Base-by-base conservation (phyloP, 1,284 basidiomycete genomes). In the Boletellus sp. region DNA sequence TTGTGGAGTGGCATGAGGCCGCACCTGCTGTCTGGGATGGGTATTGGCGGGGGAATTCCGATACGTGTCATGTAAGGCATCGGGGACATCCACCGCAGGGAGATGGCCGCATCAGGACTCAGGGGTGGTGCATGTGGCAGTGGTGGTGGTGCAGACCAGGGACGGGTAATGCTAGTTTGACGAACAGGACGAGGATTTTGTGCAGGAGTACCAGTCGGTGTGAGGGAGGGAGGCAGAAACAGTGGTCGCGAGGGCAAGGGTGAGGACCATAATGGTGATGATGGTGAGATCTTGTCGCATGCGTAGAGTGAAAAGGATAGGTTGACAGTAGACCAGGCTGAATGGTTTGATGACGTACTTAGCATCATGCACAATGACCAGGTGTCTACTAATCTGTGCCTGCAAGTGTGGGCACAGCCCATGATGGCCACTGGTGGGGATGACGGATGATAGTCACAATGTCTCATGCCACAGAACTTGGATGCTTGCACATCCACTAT, bases 131-230 rank as follows among this genome's bases (percentile, higher is more conserved):
- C 12, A 32, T 24, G 36, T 40, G 28, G 39, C 0, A 13, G n/a
- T 5, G 28, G 39, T 0, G 18, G n/a, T 6, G 47, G 19, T 28
- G 39, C 18, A 0, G 30, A 19, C 10, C 51, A 50, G 8, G 58
- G 18, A 30, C 36, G 24, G 12, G 81, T 85, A 8, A 78, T 82
- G 32, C 71, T 87, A 85, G 66, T 88, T 89, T 63, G 84, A 85
- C 47, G 85, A 88, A 60, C 82, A 84, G 51, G 85, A 86, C 47
- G 83, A 86, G 52, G 82, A 85, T 50, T 83, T 86, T 55, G 47
- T 35, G 4, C 22, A 49, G 11, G 41, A 8, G 52, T 21, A 3
- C 33, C 13, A 52, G 44, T 56, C 51, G 42, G 19, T 50, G 47
- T 61, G 53, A 70, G 37, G 1, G 39, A 38, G 12, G 44, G 66